These are phyloP conservation scores for Metschnikowia henanensis DNA, from an alignment of 805 yeast species.

Conservation along the genomic window DNA sequence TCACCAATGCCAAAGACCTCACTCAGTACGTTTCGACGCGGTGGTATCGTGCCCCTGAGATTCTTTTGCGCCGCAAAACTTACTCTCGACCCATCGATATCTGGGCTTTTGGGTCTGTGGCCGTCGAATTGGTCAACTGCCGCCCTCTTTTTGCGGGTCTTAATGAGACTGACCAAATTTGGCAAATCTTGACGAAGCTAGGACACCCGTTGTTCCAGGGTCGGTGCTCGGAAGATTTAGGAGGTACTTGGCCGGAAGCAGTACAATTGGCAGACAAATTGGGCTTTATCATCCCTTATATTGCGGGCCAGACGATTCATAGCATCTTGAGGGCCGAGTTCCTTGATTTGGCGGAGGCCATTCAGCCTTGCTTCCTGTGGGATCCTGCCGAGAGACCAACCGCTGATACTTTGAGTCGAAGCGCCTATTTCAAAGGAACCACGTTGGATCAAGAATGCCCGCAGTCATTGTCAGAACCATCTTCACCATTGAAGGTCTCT, in stretches of 20 bases:
- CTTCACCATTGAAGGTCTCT: constrained; percentile 6
- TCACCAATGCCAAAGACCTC: constrained; percentile 51
- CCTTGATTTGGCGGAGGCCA: constrained; percentile 42
- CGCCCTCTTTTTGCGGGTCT: constrained; percentile 83
- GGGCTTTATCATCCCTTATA: constrained; percentile 57
- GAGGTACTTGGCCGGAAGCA: constrained; percentile 78
- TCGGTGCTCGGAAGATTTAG: constrained; percentile 33
- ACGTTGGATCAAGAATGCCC: constrained; percentile 2
- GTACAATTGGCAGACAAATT: constrained; percentile 47
- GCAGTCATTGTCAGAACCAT: constrained; percentile 3
- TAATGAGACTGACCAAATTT: constrained; percentile 75
- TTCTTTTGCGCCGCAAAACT: constrained; percentile 58
- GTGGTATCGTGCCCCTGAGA: constrained; percentile 87
- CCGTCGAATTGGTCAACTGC: constrained; percentile 69
- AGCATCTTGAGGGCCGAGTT: constrained; percentile 16
- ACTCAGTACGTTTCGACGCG: constrained; percentile 82
- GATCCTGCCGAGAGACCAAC: constrained; percentile 67
- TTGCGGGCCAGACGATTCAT: constrained; percentile 44
- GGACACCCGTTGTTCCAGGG: constrained; percentile 64
- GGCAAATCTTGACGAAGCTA: constrained; percentile 61
- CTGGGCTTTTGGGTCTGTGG: constrained; percentile 87
- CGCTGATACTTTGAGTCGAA: constrained; percentile 45
- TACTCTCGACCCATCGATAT: constrained; percentile 75
- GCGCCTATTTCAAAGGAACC: constrained; percentile 57
- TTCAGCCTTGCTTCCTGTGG: constrained; percentile 65